phyloP scores from a whole-genome alignment of 176 grass and related monocot genomes.

The Aegilops sharonensis region DNA sequence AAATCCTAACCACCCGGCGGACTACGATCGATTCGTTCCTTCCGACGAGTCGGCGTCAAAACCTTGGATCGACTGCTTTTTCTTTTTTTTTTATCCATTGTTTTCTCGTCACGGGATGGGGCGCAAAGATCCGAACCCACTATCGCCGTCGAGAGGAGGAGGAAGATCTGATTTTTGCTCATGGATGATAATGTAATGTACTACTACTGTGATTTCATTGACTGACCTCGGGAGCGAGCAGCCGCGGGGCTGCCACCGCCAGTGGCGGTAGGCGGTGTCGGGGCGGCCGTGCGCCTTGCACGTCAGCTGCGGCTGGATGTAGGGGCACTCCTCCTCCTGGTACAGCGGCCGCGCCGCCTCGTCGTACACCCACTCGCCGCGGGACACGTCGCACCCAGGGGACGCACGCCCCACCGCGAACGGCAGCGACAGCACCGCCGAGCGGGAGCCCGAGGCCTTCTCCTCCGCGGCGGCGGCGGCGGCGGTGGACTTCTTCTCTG shows the following conservation, averaged over 20 bases:
- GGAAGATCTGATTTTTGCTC: neutral
- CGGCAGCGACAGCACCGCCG: neutral
- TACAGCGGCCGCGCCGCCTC: constrained; percentile 68
- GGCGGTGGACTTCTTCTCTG: neutral
- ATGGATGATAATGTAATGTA: neutral
- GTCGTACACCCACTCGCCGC: constrained; percentile 77
- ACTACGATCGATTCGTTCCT: neutral
- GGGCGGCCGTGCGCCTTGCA: constrained; percentile 79
- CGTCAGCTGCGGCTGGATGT: constrained; percentile 88
- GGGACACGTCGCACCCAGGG: constrained; percentile 47
- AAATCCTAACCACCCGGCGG: neutral
- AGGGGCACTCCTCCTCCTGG: constrained; percentile 76
- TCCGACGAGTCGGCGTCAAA: neutral
- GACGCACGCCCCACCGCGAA: constrained; percentile 21
- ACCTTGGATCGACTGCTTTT: neutral
- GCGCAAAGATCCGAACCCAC: neutral
- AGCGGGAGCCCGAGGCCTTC: neutral
- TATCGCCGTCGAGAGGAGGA: neutral
- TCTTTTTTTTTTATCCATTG: neutral
- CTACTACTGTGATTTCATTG: too few relatives aligned
- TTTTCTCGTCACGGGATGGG: neutral
- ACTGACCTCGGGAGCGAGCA: constrained; percentile 79
- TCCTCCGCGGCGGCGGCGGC: too few relatives aligned
- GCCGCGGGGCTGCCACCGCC: constrained; percentile 73
- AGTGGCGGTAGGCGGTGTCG: constrained; percentile 68